Evolutionary conservation across 345 rosid genomes (phyloP).

Genomic region (Hibiscus syriacus): DNA sequence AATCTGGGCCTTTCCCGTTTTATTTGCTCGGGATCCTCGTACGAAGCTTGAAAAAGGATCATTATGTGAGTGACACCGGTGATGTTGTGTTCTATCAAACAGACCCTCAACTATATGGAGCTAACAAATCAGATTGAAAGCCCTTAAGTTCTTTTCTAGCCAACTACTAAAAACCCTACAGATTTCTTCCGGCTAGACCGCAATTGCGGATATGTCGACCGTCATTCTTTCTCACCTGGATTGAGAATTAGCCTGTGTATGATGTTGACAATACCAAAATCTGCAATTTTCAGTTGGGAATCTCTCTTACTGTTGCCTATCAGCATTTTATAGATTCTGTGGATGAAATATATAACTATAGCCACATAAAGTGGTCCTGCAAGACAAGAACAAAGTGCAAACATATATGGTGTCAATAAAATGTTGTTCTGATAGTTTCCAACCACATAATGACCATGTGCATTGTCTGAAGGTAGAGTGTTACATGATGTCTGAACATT

Average conservation of each 20-base stretch:
- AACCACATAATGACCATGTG: neutral
- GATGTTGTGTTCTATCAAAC: constrained; percentile 65
- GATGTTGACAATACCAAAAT: neutral
- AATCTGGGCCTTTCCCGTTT: constrained; percentile 63
- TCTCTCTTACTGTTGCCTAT: neutral
- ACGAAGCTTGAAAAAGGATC: constrained; percentile 61
- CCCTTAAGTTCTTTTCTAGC: neutral
- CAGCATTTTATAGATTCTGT: neutral
- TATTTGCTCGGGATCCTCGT: constrained; percentile 41
- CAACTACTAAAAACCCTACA: neutral
- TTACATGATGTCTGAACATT: neutral
- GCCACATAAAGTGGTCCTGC: neutral
- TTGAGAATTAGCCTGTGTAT: neutral
- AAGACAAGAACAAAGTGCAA: neutral
- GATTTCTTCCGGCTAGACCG: neutral
- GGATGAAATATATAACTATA: neutral
- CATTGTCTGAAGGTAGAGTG: neutral
- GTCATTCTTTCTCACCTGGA: neutral
- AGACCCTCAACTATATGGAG: constrained; percentile 35
- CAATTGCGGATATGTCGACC: neutral
- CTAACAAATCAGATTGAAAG: constrained; percentile 21
- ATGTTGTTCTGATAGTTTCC: neutral
- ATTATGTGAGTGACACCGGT: constrained; percentile 65
- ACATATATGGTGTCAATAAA: neutral
- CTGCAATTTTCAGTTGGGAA: neutral